Percentiles rank a stretch among this genome's conserved stretches.
These are phyloP conservation scores for Leishmania braziliensis DNA, from an alignment of 208 protist species.

Conservation along the genomic window DNA sequence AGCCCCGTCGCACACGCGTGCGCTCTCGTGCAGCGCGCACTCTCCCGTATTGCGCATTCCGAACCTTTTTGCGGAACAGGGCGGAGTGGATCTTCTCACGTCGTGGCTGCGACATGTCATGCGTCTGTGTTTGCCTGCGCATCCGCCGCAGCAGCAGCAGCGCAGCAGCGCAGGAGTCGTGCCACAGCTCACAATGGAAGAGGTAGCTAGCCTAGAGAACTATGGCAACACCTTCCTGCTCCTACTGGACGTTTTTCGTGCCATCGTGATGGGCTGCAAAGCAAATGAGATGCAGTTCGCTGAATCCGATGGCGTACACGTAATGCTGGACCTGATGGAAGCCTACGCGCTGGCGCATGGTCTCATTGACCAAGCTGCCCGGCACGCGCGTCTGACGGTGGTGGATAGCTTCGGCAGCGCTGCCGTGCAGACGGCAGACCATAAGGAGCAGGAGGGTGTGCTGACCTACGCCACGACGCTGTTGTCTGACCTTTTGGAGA, in stretches of 20 bases:
- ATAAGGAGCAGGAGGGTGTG: constrained; percentile 21
- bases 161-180: not conserved
- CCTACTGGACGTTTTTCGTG: constrained; percentile 28
- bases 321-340: constrained; percentile 49
- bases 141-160: not conserved
- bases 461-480: constrained; percentile 56
- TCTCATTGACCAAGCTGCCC: constrained; percentile 20
- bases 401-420: not conserved
- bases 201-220: constrained; percentile 12
- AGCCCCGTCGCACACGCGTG: not conserved
- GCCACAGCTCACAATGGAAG: constrained; percentile 8
- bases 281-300: constrained; percentile 28
- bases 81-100: constrained; percentile 22
- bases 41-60: constrained; percentile 23
- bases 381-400: constrained; percentile 16
- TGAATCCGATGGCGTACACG: constrained; percentile 34
- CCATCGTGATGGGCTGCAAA: constrained; percentile 30
- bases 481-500: constrained; percentile 64
- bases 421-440: not conserved
- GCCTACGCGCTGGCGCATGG: constrained; percentile 31
- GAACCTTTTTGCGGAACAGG: constrained; percentile 25
- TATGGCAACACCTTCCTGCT: constrained; percentile 21
- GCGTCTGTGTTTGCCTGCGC: constrained; percentile 13
- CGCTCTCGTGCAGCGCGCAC: constrained; percentile 18
- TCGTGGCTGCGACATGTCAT: constrained; percentile 30